phyloP scores from a whole-genome alignment of 352 stramenopile species.

The Globisporangium irregulare region DNA sequence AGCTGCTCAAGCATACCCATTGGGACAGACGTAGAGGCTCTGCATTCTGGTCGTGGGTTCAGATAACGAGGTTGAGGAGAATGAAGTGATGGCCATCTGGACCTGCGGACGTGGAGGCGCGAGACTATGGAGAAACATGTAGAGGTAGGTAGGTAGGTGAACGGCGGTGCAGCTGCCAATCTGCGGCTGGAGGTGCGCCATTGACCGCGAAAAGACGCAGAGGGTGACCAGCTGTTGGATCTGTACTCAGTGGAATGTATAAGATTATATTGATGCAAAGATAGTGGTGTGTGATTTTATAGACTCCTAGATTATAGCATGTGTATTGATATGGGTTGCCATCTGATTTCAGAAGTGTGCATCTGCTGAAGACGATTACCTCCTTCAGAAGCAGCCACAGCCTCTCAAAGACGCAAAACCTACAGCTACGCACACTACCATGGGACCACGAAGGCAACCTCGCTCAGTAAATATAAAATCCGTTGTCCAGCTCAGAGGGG shows the following conservation, averaged over 20 bases:
- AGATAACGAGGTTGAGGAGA: neutral
- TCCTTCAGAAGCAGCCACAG: neutral
- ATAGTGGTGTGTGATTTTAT: no score
- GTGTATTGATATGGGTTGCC: neutral
- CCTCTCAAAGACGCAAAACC: neutral
- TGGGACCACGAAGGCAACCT: neutral
- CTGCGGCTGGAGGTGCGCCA: neutral
- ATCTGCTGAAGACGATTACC: conserved; percentile 4
- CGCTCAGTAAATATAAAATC: neutral
- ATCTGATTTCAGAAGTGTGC: neutral
- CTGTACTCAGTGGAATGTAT: neutral
- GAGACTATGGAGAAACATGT: neutral
- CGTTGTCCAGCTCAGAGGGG: no score
- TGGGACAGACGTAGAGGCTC: neutral
- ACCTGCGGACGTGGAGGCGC: neutral
- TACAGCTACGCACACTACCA: neutral
- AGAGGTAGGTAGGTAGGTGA: neutral
- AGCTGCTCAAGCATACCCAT: neutral
- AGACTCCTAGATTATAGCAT: neutral
- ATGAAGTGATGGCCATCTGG: neutral
- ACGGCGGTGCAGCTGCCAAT: neutral
- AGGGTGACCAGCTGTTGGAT: neutral
- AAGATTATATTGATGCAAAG: neutral
- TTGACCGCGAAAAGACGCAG: neutral
- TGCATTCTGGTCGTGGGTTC: conserved; percentile 1